Base-by-base conservation (phyloP, 495 filamentous ascomycete species). In the Arthonia radiata region DNA sequence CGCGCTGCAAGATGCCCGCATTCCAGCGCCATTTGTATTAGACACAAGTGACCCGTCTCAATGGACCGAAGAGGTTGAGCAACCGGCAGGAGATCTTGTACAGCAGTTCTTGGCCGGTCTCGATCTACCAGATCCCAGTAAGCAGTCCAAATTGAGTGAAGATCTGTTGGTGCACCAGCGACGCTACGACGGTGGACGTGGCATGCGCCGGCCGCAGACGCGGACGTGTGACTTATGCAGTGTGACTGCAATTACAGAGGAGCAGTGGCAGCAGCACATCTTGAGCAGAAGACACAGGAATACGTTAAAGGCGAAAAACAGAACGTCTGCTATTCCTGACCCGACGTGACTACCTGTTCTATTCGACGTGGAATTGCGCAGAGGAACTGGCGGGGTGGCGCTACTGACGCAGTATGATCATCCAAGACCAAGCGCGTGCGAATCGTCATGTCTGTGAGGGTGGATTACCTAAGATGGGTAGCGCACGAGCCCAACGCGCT, bases 201-300 rank as follows among this genome's bases (percentile, higher is more conserved):
- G 51, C 30, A 36, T 50, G 26, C 47, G 60, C 37, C 26, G 64
- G 39, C 53, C 61, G 61, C 43, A 43, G 39, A 45, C 39, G 30
- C 54, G 42, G 39, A 53, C 41, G 5, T 99, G 86, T 36, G 68
- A 83, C 5, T 13, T 66, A 4, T 99, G 86, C 40, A 36, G 56
- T 7, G 69, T 69, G 30, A 71, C 67, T 3, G 52, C 72, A 25
- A 52, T 67, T 18, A 69, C 63, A 1, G 63, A 78, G 38, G 59
- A 69, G 24, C 59, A 79, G 32, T 94, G 82, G 81, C 43, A 61
- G 17, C 48, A 51, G 22, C 86, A 97, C 46, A 39, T 81, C 4
- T 64, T 61, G 30, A 68, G 80, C 31, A 57, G 57, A 26, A 50
- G 46, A 17, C 79, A 91, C 37, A 56, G 46, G 36, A 45, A 48